Base-by-base conservation (phyloP, 2,329 filamentous ascomycete genomes). In the Diaporthe humulicola region DNA sequence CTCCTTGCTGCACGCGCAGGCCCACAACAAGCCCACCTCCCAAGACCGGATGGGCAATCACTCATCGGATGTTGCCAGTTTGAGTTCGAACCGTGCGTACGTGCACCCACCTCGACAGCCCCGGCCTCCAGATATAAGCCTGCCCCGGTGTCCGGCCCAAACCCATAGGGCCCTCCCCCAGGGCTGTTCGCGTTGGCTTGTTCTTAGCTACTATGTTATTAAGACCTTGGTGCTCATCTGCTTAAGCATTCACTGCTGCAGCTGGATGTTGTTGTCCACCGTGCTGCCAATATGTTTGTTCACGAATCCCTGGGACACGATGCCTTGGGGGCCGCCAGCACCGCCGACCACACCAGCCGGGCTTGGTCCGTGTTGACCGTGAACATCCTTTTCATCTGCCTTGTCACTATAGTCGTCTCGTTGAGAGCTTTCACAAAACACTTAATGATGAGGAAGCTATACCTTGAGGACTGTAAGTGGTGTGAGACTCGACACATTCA, bases 381-480 rank as follows among this genome's bases (percentile, higher is more conserved):
- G 10, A 73, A 73, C 30, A 64, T 60, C 33, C 30, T 73, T 1
- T 73, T 73, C 57, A 66, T 66, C 30, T 28, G 45, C 22, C 57
- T 73, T 1, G 70, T 73, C 12, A n/a, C 57, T 15, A 42, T 73
- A 22, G n/a, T 73, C 17, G 38, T 66, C 10, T 52, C 70, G 10
- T 28, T 73, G 15, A 60, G 70, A 17, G 60, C 52, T 33, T 73
- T 64, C 58, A 73, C 70, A 17, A 73, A 56, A 36, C 17, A 28
- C 3, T 40, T 58, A 8, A 73, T 73, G 33, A 30, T 25, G 14
- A 73, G 60, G 57, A 50, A 73, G 40, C 17, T 73, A 19, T 36
- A 40, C 19, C 30, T 66, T 10, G 70, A 73, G 1, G 70, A 73
- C n/a, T 73, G 70, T 73, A 40, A 64, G 70, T 73, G n/a, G 5